These are phyloP conservation scores for Ceratocystis diversiconidia DNA, from an alignment of 2,329 filamentous ascomycete genomes.

Conservation along the genomic window DNA sequence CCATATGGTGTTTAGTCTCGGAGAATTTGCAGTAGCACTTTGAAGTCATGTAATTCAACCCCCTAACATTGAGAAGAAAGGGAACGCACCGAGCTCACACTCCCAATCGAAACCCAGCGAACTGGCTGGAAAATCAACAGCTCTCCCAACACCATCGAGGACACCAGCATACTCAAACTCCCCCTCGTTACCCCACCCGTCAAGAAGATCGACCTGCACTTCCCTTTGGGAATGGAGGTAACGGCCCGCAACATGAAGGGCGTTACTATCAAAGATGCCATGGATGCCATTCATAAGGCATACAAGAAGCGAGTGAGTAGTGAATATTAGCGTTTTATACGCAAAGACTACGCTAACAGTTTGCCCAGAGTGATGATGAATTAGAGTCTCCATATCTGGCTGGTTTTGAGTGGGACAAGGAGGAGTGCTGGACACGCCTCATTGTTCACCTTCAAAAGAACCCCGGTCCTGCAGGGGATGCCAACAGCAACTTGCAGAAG, in stretches of 20 bases:
- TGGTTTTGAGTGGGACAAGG: conserved; percentile 93
- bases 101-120: conserved; percentile 72
- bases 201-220: conserved; percentile 89
- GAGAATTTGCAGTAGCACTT: background rate
- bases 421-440: conserved; percentile 78
- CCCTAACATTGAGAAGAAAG: conserved; percentile 42
- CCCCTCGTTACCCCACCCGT: conserved; percentile 65
- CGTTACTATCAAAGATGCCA: conserved; percentile 90
- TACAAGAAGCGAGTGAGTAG: conserved; percentile 83
- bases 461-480: conserved; percentile 37
- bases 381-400: conserved; percentile 74
- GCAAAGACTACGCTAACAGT: no score
- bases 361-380: conserved; percentile 68
- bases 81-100: conserved; percentile 54
- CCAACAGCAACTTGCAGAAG: conserved; percentile 32
- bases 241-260: conserved; percentile 84
- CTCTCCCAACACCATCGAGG: conserved; percentile 62
- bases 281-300: conserved; percentile 90
- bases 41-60: background rate
- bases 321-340: background rate
- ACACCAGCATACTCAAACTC: conserved; percentile 72
- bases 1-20: conserved; percentile 10
- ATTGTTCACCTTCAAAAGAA: conserved; percentile 69
- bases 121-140: conserved; percentile 94
- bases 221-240: conserved; percentile 75